These are phyloP conservation scores for Hericium erinaceus DNA, from an alignment of 768 basidiomycete species.

Conservation along the genomic window DNA sequence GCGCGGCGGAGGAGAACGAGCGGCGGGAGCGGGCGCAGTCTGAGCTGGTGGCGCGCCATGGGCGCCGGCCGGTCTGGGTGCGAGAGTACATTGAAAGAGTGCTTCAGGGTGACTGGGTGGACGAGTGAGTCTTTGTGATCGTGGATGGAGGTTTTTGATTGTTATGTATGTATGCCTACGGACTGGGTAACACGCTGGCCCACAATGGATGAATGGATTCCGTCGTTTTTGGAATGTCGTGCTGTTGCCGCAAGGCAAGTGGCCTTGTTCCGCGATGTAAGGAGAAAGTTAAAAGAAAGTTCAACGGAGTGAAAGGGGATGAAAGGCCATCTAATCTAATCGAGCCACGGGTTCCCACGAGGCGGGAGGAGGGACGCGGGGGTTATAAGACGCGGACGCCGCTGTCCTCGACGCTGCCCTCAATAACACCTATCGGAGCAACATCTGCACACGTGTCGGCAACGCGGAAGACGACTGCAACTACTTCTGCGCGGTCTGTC, in stretches of 20 bases:
- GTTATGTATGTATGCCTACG: not conserved
- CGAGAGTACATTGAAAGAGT: slow-evolving; percentile 4
- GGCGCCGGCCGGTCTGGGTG: slow-evolving; percentile 3
- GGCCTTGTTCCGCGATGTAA: no score
- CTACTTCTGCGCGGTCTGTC: not conserved
- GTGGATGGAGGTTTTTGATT: not conserved
- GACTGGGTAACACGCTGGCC: no score
- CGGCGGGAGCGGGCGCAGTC: not conserved
- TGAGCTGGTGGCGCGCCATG: not conserved
- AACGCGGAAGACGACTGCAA: no score
- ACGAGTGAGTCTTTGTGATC: not conserved
- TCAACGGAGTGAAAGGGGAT: not conserved
- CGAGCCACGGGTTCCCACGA: no score
- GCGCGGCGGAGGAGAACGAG: not conserved
- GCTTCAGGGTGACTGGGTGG: slow-evolving; percentile 2
- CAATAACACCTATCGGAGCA: no score
- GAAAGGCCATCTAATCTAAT: not conserved
- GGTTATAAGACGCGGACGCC: not conserved
- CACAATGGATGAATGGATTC: no score
- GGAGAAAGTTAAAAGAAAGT: no score
- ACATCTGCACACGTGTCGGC: no score
- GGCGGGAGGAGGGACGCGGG: not conserved
- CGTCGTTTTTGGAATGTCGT: not conserved
- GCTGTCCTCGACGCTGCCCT: not conserved
- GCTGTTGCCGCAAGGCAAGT: no score